Conservation (phyloP, 2,329 filamentous ascomycete genomes). For the Hymenoscyphus infarciens region DNA sequence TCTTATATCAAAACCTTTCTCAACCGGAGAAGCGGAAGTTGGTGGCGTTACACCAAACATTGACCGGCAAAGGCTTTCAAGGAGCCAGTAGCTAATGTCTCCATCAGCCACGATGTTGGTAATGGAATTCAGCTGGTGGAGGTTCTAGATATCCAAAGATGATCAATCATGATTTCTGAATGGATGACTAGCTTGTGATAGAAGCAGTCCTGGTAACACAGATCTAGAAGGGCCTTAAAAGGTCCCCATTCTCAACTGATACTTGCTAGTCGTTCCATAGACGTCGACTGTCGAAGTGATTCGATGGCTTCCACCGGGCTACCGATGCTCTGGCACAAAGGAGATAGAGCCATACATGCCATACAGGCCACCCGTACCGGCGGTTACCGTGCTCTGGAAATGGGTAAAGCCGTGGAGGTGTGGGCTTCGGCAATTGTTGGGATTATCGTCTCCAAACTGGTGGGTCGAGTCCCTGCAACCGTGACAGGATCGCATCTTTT, state of each 20-base stretch:
- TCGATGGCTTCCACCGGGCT: background rate
- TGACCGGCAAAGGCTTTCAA: background rate
- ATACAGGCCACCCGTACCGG: background rate
- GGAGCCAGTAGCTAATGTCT: background rate
- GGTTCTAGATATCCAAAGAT: background rate
- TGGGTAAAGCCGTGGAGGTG: background rate
- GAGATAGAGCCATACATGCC: background rate
- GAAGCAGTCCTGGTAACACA: background rate
- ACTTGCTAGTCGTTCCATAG: background rate
- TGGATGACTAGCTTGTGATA: background rate
- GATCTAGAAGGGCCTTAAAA: background rate
- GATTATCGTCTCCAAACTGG: constrained; percentile 10
- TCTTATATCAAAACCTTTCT: background rate
- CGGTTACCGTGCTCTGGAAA: background rate
- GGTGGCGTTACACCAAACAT: background rate
- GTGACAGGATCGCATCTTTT: constrained; percentile 4
- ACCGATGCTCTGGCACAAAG: background rate
- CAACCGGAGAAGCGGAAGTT: background rate
- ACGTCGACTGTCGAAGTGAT: background rate
- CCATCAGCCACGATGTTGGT: background rate
- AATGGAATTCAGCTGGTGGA: background rate
- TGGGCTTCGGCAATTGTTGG: constrained; percentile 1
- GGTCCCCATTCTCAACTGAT: background rate
- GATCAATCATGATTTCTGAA: background rate
- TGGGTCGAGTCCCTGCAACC: constrained; percentile 7